phyloP scores from a whole-genome alignment of 768 basidiomycete species.

The Dioszegia crocea region DNA sequence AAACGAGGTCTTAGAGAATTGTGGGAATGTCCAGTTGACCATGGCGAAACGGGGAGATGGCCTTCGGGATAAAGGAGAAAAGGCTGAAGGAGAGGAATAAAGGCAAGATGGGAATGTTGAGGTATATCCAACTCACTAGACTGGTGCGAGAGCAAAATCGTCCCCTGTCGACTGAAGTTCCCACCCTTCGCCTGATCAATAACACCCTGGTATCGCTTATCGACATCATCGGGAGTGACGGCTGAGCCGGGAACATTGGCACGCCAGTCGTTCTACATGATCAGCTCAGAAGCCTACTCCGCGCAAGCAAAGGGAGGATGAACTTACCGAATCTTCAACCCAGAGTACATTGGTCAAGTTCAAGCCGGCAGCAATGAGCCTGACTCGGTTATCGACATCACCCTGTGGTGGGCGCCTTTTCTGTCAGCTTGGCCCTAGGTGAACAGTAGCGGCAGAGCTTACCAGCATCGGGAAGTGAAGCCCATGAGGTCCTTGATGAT shows the following conservation, averaged over 20 bases:
- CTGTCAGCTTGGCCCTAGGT: background rate
- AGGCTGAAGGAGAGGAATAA: background rate
- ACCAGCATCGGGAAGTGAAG: constrained; percentile 37
- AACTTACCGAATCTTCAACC: constrained; percentile 32
- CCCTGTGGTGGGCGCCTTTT: constrained; percentile 43
- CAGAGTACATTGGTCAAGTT: constrained; percentile 43
- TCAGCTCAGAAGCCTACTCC: background rate
- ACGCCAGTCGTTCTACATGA: constrained; percentile 39
- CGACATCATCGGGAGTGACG: constrained; percentile 35
- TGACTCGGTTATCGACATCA: constrained; percentile 47
- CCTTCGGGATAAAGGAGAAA: too few species aligned
- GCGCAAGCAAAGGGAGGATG: background rate
- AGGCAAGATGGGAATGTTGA: background rate
- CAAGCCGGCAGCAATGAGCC: constrained; percentile 37
- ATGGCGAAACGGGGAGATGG: too few species aligned
- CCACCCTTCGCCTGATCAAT: constrained; percentile 36
- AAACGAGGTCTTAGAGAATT: too few species aligned
- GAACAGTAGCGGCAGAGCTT: constrained; percentile 16
- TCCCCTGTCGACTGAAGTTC: constrained; percentile 34
- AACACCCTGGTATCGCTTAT: constrained; percentile 43
- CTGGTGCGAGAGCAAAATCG: constrained; percentile 49
- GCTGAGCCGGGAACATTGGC: constrained; percentile 22
- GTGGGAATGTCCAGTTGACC: too few species aligned
- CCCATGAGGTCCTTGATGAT: constrained; percentile 43
- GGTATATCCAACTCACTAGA: constrained; percentile 17